These are phyloP conservation scores for Vanilla planifolia DNA, from an alignment of 106 monocot species.

Conservation along the genomic window DNA sequence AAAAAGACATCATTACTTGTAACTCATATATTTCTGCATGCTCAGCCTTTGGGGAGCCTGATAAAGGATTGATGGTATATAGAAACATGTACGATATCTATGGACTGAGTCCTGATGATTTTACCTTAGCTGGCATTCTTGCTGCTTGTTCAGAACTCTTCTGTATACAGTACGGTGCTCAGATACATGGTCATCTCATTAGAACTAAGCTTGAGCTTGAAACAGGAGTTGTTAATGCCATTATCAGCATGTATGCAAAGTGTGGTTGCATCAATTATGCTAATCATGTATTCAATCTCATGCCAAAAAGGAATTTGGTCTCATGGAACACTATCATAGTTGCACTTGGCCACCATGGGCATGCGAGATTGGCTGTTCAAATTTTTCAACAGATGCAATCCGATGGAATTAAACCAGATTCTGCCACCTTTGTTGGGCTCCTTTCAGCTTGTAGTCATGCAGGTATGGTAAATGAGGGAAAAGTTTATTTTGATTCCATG, in stretches of 20 bases:
- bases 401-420: conserved; percentile 25
- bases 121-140: conserved; percentile 32
- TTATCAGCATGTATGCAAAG: conserved; percentile 68
- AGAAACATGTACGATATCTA: conserved; percentile 25
- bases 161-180: conserved; percentile 31
- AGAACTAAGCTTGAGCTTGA: conserved; percentile 26
- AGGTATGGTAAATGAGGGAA: conserved; percentile 45
- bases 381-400: conserved; percentile 39
- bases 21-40: conserved; percentile 46
- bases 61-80: conserved; percentile 30
- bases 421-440: conserved; percentile 43
- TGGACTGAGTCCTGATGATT: conserved; percentile 33
- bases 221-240: conserved; percentile 39
- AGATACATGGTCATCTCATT: conserved; percentile 44
- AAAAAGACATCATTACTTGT: conserved; percentile 50
- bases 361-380: conserved; percentile 25
- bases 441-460: conserved; percentile 52
- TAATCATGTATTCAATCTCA: conserved; percentile 13
- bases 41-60: conserved; percentile 39
- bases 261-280: conserved; percentile 49
- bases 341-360: conserved; percentile 44
- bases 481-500: conserved; percentile 39
- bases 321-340: conserved; percentile 66
- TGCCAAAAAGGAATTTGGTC: conserved; percentile 39
- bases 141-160: conserved; percentile 46